phyloP scores from a whole-genome alignment of 1,284 basidiomycete species.

The Pulveroboletus sp. region DNA sequence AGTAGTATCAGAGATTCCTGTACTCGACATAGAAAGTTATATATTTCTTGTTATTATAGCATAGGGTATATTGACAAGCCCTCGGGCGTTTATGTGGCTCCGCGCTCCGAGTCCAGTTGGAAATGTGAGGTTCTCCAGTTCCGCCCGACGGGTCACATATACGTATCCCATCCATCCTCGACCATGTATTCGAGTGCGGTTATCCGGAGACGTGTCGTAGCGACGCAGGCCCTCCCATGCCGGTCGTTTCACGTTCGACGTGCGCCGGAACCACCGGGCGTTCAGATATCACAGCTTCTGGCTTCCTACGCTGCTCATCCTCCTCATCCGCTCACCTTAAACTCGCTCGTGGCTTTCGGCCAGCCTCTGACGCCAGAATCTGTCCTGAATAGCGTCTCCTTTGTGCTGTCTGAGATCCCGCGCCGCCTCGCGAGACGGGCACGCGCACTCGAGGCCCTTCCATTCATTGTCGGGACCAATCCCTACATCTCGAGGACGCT shows the following conservation, averaged over 20 bases:
- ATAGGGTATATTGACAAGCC: slow-evolving; percentile 2
- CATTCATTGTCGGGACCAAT: slow-evolving; percentile 89
- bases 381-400: slow-evolving; percentile 66
- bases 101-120: no score
- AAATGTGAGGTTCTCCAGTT: neutral
- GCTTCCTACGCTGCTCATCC: slow-evolving; percentile 37
- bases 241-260: slow-evolving; percentile 28
- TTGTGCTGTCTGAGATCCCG: slow-evolving; percentile 73
- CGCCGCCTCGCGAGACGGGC: slow-evolving; percentile 71
- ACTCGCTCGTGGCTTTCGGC: slow-evolving; percentile 70
- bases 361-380: slow-evolving; percentile 69
- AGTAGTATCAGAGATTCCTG: slow-evolving; percentile 18
- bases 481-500: slow-evolving; percentile 81
- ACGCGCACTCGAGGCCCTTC: slow-evolving; percentile 67
- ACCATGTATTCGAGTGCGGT: slow-evolving; percentile 12
- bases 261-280: slow-evolving; percentile 31
- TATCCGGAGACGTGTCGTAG: neutral
- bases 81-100: neutral
- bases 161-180: neutral
- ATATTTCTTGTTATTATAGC: slow-evolving; percentile 30
- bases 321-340: slow-evolving; percentile 60
- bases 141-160: neutral
- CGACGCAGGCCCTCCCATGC: slow-evolving; percentile 8
- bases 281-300: slow-evolving; percentile 33
- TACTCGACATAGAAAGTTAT: slow-evolving; percentile 30